These are phyloP conservation scores for Acacia melanoxylon DNA, from an alignment of 306 rosid genomes.

Conservation along the genomic window DNA sequence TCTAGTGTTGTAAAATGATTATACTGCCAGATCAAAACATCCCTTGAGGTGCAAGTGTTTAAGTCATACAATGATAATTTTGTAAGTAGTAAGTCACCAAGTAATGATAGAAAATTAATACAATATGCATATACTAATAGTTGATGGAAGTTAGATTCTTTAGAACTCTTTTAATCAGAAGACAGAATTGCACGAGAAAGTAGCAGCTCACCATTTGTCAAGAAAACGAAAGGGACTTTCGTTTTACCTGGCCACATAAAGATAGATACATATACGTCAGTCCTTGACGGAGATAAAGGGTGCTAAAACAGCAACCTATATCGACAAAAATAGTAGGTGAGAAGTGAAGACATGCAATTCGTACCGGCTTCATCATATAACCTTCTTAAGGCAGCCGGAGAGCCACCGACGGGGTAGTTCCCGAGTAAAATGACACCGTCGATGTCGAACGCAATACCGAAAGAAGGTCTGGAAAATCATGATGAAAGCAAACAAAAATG, in stretches of 20 bases:
- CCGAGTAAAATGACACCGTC: conserved; percentile 89
- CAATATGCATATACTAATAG: background rate
- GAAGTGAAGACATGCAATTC: background rate
- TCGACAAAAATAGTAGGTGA: background rate
- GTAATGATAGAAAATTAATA: background rate
- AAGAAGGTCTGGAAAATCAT: conserved; percentile 47
- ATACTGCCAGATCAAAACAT: background rate
- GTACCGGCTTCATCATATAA: conserved; percentile 63
- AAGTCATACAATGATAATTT: background rate
- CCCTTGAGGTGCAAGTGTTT: background rate
- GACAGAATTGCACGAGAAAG: conserved; percentile 23
- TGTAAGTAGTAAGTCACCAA: background rate
- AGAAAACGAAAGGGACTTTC: conserved; percentile 69
- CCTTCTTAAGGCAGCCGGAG: conserved; percentile 63
- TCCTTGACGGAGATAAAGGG: background rate
- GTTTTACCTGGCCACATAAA: conserved; percentile 54
- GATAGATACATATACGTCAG: conserved; percentile 1
- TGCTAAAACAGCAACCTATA: background rate
- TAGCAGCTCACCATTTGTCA: conserved; percentile 77
- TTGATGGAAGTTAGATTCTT: background rate
- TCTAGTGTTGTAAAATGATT: background rate
- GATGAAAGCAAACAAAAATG: background rate
- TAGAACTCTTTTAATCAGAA: background rate
- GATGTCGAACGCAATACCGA: conserved; percentile 91
- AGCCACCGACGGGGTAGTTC: conserved; percentile 74